Evolutionary conservation across 208 protist genomes (phyloP), one percentile per base, ranked within the genome.

Genomic region (Wallacemonas sp.): DNA sequence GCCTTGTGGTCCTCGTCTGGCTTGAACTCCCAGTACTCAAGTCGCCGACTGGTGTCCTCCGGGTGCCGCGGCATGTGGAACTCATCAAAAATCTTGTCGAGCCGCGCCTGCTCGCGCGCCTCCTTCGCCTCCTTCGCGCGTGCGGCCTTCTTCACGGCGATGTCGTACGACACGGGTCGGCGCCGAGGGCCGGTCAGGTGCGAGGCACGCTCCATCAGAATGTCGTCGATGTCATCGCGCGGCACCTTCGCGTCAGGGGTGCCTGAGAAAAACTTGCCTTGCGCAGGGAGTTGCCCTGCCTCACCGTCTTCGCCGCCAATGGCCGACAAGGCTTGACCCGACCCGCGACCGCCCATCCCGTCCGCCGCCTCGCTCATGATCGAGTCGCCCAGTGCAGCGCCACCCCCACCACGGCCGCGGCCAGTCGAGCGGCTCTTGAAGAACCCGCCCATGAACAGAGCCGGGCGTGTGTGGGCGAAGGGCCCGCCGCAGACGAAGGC

Each of bases 1-100:
- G 81, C 78, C 24, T 79, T 80, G 76, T 93, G 87, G 60, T 93
- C 85, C 10, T 71, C 69, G 3, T 78, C 84, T 9, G 84, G 83
- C 36, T 27, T 76, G 59, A 81, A 93, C 63, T 93, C 83, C 87
- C 87, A 93, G 12, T 22, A 67, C 30, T 85, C 87, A 1, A 63
- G 65, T 54, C 0, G 0, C n/a, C 69, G 70, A 0, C 42, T 22
- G 29, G 66, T 19, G 52, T 89, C 54, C 8, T 58, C 24, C 0
- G 83, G 77, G 21, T 84, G 34, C 3, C 76, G 79, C 3, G 83
- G 83, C 83, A 89, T 89, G 66, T 89, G 71, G 12, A 32, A 3
- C 38, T 75, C 73, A 37, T 89, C 83, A 34, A 80, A 88, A 27
- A 66, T 26, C 22, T 61, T 55, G 30, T 53, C 26, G 66, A 78